phyloP scores from a whole-genome alignment of 495 filamentous ascomycete species.

The Pyrenopolyporus hunteri region DNA sequence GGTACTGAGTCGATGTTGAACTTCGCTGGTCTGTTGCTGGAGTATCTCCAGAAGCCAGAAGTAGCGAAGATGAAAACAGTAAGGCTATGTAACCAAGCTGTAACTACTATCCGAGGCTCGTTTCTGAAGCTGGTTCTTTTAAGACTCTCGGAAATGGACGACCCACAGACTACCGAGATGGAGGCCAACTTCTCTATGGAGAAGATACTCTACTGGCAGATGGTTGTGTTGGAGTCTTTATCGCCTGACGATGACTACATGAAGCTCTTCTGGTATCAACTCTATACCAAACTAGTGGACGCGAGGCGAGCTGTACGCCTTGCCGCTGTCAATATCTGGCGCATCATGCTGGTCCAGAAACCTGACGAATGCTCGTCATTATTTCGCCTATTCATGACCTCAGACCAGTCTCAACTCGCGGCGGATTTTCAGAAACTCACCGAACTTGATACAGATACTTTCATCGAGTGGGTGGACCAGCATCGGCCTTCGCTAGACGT shows the following conservation, averaged over 20 bases:
- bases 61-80: conserved; percentile 81
- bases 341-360: conserved; percentile 91
- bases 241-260: conserved; percentile 77
- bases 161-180: conserved; percentile 58
- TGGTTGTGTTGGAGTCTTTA: conserved; percentile 78
- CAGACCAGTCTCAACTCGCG: conserved; percentile 73
- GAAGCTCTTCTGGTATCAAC: conserved; percentile 83
- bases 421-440: conserved; percentile 82
- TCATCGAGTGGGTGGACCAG: conserved; percentile 85
- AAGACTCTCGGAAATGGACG: conserved; percentile 81
- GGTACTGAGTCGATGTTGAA: conserved; percentile 83
- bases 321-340: conserved; percentile 82
- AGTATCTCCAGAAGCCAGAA: conserved; percentile 88
- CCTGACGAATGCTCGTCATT: conserved; percentile 78
- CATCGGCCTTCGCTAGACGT: conserved; percentile 79
- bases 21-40: conserved; percentile 81
- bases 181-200: conserved; percentile 73
- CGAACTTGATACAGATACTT: conserved; percentile 84
- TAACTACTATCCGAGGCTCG: conserved; percentile 72
- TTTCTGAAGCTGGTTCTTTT: conserved; percentile 80
- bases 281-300: conserved; percentile 83
- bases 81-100: conserved; percentile 81
- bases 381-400: conserved; percentile 68
- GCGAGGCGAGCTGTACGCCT: conserved; percentile 67
- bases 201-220: conserved; percentile 94